Conservation (phyloP, 2,329 filamentous ascomycete genomes). For the Penicillium olsonii region DNA sequence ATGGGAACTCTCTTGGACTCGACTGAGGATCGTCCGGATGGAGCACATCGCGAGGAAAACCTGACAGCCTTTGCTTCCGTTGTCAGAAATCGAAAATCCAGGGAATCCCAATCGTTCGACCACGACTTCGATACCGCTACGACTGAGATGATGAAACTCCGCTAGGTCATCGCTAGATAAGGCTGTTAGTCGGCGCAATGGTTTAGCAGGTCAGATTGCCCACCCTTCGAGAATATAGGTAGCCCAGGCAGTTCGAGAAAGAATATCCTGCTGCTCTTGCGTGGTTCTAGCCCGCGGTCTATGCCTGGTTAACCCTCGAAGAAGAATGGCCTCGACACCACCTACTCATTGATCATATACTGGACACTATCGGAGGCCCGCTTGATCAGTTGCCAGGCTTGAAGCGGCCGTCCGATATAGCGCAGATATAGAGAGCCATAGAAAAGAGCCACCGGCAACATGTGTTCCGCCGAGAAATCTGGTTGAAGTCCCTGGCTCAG, state of each 20-base stretch:
- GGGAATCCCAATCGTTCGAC: slow-evolving; percentile 11
- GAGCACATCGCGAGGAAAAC: slow-evolving; percentile 23
- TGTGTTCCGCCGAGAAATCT: slow-evolving; percentile 8
- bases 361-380: slow-evolving; percentile 14
- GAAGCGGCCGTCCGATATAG: slow-evolving; percentile 16
- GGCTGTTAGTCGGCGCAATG: neutral
- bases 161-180: slow-evolving; percentile 17
- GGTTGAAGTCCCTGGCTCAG: slow-evolving; percentile 4
- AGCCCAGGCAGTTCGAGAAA: slow-evolving; percentile 19
- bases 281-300: slow-evolving; percentile 14
- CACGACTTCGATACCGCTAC: slow-evolving; percentile 18
- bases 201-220: neutral
- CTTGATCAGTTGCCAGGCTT: slow-evolving; percentile 16
- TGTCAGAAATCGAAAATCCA: slow-evolving; percentile 15
- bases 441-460: slow-evolving; percentile 15
- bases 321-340: neutral
- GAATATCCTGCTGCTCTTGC: slow-evolving; percentile 1
- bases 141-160: slow-evolving; percentile 21
- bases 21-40: slow-evolving; percentile 18
- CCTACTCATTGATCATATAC: slow-evolving; percentile 15
- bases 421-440: slow-evolving; percentile 22
- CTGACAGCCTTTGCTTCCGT: slow-evolving; percentile 9
- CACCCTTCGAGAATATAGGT: slow-evolving; percentile 22
- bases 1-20: slow-evolving; percentile 9
- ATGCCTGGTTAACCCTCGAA: neutral